Conservation (phyloP, 192 early-diverging fungal species). For the Backusella tarrabulga region DNA sequence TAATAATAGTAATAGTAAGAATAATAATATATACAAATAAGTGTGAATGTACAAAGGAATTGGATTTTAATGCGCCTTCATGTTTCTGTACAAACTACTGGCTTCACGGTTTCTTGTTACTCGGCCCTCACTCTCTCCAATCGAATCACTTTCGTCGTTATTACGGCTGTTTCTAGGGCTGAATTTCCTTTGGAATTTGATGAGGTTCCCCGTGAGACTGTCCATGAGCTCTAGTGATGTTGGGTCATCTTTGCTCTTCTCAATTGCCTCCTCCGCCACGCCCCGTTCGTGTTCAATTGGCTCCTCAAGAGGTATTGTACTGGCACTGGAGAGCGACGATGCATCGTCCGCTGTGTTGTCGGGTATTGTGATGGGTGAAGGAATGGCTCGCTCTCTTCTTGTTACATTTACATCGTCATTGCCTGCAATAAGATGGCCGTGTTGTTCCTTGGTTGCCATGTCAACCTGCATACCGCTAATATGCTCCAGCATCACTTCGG, state of each 20-base stretch:
- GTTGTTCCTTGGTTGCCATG: constrained; percentile 30
- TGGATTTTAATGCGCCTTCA: constrained; percentile 4
- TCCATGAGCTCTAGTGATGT: constrained; percentile 52
- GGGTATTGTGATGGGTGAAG: constrained; percentile 15
- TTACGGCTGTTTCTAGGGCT: neutral
- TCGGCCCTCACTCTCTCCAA: constrained; percentile 2
- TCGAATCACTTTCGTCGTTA: neutral
- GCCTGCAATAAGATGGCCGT: neutral
- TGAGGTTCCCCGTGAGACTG: constrained; percentile 48
- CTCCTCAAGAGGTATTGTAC: constrained; percentile 31
- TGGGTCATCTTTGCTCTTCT: constrained; percentile 3
- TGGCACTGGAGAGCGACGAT: constrained; percentile 34
- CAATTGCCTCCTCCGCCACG: constrained; percentile 11
- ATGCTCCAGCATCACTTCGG: constrained; percentile 63
- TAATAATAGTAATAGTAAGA: neutral
- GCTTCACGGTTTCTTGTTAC: constrained; percentile 16
- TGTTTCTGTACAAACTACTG: constrained; percentile 3
- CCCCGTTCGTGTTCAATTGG: neutral
- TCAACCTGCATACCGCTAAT: constrained; percentile 45
- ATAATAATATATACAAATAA: constrained; percentile 16
- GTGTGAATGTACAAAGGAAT: neutral
- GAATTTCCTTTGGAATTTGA: constrained; percentile 51
- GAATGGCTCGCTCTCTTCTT: neutral
- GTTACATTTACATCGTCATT: neutral
- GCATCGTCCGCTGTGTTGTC: neutral